A percentile compares a stretch with the other conserved stretches of the same genome.
Conservation (phyloP, 2,329 filamentous ascomycete genomes). For the Elsinoe fawcettii region DNA sequence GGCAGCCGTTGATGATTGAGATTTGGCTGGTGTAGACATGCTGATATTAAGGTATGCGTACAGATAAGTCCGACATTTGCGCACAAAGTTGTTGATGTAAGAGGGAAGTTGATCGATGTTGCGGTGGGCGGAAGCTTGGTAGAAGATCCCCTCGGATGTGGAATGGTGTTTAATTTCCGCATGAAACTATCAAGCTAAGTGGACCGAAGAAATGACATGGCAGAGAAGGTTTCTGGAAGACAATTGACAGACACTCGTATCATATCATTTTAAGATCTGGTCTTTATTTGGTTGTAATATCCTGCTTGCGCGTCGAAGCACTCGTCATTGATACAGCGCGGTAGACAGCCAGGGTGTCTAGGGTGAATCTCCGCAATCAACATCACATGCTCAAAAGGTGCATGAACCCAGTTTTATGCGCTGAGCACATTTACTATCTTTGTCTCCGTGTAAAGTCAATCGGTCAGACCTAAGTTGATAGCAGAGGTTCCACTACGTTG, state of each 20-base stretch:
- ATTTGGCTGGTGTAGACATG: constrained; percentile 19
- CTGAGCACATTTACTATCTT: constrained; percentile 2
- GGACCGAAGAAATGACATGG: not conserved
- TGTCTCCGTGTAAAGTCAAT: not conserved
- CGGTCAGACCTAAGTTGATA: not conserved
- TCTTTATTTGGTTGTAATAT: not conserved
- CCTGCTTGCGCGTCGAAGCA: not conserved
- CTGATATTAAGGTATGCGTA: constrained; percentile 3
- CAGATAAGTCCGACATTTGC: constrained; percentile 1
- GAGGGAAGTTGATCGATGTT: not conserved
- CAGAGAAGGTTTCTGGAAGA: not conserved
- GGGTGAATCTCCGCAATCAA: not conserved
- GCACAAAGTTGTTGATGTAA: not conserved
- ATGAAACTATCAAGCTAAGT: constrained; percentile 4
- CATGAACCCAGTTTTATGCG: not conserved
- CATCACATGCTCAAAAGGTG: constrained; percentile 4
- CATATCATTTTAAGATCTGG: not conserved
- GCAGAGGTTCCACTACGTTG: not conserved
- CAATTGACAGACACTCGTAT: not conserved
- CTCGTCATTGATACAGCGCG: constrained; percentile 4
- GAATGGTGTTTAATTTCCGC: constrained; percentile 14
- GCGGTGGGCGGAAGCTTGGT: constrained; percentile 3
- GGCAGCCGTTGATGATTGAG: constrained; percentile 15
- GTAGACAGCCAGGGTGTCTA: not conserved
- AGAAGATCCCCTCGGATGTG: constrained; percentile 9